phyloP scores from a whole-genome alignment of 73 alveolate genomes.

The Paramecium bursaria region DNA sequence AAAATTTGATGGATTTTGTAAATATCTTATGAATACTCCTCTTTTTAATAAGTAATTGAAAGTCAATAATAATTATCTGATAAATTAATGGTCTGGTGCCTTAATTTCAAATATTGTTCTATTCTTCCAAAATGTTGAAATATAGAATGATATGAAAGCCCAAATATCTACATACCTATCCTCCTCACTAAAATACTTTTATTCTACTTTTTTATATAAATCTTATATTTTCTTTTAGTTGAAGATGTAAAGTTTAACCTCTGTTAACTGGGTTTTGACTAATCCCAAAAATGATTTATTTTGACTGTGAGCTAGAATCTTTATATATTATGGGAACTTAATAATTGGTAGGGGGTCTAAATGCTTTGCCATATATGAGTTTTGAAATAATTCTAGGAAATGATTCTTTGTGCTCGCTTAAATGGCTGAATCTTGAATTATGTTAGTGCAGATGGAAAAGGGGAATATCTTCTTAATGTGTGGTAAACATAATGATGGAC shows the following conservation, averaged over 20 bases:
- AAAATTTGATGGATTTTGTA: conserved; percentile 6
- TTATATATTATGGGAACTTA: conserved; percentile 36
- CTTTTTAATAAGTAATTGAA: conserved; percentile 4
- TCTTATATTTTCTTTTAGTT: conserved; percentile 16
- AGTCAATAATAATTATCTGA: conserved; percentile 23
- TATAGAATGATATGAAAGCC: neutral
- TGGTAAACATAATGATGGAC: neutral
- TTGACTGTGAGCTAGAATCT: neutral
- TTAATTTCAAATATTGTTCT: conserved; percentile 41
- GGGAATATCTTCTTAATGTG: conserved; percentile 20
- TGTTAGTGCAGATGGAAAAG: neutral
- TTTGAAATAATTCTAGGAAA: conserved; percentile 14
- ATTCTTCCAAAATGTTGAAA: conserved; percentile 9
- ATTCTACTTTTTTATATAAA: neutral
- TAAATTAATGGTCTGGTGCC: conserved; percentile 27
- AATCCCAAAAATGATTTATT: neutral
- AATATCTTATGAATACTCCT: conserved; percentile 41
- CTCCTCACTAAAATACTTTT: conserved; percentile 19
- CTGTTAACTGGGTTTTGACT: neutral
- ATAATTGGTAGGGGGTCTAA: conserved; percentile 20
- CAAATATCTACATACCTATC: conserved; percentile 23
- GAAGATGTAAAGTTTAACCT: neutral
- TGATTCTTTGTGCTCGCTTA: neutral
- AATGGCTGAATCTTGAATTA: conserved; percentile 15
- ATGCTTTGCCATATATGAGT: conserved; percentile 51